Base-by-base conservation (phyloP, 208 protist species). In the Leishmania guyanensis region DNA sequence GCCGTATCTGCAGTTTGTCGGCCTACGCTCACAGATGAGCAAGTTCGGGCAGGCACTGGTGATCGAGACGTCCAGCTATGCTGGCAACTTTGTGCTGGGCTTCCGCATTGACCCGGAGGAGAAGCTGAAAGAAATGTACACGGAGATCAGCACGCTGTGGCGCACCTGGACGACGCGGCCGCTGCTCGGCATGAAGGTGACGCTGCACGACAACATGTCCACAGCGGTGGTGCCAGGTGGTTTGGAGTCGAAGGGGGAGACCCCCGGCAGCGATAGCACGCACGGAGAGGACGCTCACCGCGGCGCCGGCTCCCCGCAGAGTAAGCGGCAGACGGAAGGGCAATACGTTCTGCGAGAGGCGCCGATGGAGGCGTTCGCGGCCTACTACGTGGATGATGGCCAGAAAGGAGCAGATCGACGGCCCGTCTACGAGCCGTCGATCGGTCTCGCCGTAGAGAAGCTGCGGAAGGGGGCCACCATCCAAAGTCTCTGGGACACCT, bases 1-100 rank as follows among this genome's bases (percentile, higher is more conserved):
- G 66, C 98, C 98, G 29, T 99, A 99, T 78, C 69, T 99, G 29
- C 98, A 99, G 84, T 88, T 99, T 33, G 92, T 86, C 36, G 85
- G 84, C 43, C 53, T 98, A 22, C 84, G 84, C 54, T 79, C 94
- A 20, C 91, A 96, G 79, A 84, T 93, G 39, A 97, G 95, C 22
- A 94, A 92, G 58, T 97, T 96, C 78, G 96, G 97, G 4, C 80
- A 77, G 33, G 91, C 94, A 12, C 86, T 99, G 26, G 92, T 98
- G 1, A 71, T 99, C 16, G 91, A 97, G 75, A 96, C 92, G 8
- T 93, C 90, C 16, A 48, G 10, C 29, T 89, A 88, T 70, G 89
- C 87, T 22, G 94, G 95, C 51, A 85, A 85, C 51, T 98, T 91
- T 75, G 86, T 98, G 5, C 88, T 99, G 6, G 96, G 95, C 51